phyloP scores from a whole-genome alignment of 257 asterid species.

The Jacaranda copaia region DNA sequence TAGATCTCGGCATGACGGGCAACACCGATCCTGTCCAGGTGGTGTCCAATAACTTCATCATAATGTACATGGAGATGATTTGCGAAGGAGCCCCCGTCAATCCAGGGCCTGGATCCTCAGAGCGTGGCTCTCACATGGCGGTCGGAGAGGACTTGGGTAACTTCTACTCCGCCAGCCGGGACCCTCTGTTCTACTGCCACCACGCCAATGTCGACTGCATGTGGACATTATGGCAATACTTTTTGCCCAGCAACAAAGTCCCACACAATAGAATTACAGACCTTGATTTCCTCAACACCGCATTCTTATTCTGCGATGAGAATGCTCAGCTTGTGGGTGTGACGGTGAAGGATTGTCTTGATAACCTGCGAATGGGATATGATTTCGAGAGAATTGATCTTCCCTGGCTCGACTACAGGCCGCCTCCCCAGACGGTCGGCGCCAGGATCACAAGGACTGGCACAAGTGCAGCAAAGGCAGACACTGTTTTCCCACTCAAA shows the following conservation, averaged over 20 bases:
- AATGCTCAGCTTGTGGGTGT: slow-evolving; percentile 55
- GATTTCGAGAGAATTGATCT: slow-evolving; percentile 40
- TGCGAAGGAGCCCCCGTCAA: slow-evolving; percentile 34
- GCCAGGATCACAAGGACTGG: slow-evolving; percentile 19
- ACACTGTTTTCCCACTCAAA: slow-evolving; percentile 26
- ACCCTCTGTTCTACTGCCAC: slow-evolving; percentile 57
- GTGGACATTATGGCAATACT: slow-evolving; percentile 61
- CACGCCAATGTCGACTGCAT: slow-evolving; percentile 59
- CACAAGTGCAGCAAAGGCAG: background rate
- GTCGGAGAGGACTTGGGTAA: slow-evolving; percentile 49
- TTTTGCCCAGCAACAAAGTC: slow-evolving; percentile 33
- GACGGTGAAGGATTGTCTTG: slow-evolving; percentile 45
- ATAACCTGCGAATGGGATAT: slow-evolving; percentile 49
- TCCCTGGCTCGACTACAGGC: slow-evolving; percentile 41
- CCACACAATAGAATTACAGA: slow-evolving; percentile 40
- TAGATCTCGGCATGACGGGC: background rate
- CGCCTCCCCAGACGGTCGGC: slow-evolving; percentile 22
- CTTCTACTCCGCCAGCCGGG: slow-evolving; percentile 61
- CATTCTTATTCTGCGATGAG: slow-evolving; percentile 64
- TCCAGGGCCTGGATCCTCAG: slow-evolving; percentile 49
- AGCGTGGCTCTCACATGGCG: slow-evolving; percentile 47
- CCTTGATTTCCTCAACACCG: slow-evolving; percentile 57
- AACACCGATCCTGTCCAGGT: background rate
- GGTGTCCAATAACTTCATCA: background rate
- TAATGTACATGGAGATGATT: background rate